phyloP scores from a whole-genome alignment of 1,139 yeast genomes.

The Candida sojae region DNA sequence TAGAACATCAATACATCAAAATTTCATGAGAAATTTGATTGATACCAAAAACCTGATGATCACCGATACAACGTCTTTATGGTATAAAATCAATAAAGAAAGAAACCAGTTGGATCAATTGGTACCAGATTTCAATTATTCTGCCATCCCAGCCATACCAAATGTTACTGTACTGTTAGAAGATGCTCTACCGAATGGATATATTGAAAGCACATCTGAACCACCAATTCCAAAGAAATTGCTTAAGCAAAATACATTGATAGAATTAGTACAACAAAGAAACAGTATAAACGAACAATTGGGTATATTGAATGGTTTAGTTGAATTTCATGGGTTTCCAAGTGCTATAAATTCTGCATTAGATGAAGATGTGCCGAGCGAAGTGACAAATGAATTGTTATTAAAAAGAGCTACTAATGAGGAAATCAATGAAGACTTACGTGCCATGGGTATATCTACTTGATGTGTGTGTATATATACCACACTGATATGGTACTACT shows the following conservation, averaged over 20 bases:
- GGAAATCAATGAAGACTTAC: conserved; percentile 64
- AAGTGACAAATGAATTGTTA: conserved; percentile 35
- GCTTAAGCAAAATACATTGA: conserved; percentile 37
- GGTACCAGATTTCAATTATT: conserved; percentile 45
- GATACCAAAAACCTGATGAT: conserved; percentile 70
- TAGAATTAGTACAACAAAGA: conserved; percentile 54
- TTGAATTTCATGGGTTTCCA: conserved; percentile 65
- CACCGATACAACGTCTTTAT: conserved; percentile 74
- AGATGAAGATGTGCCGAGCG: conserved; percentile 25
- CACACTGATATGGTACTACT: no score
- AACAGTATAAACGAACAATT: conserved; percentile 57
- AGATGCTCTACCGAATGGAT: conserved; percentile 8
- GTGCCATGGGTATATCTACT: conserved; percentile 46
- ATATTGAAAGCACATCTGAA: conserved; percentile 9
- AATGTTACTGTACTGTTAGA: conserved; percentile 18
- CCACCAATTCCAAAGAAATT: conserved; percentile 35
- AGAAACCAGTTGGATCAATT: conserved; percentile 80
- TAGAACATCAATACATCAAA: conserved; percentile 82
- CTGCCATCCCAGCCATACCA: conserved; percentile 37
- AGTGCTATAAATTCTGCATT: conserved; percentile 53
- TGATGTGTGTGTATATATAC: not conserved
- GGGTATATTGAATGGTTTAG: conserved; percentile 57
- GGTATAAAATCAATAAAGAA: conserved; percentile 93
- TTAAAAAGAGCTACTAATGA: conserved; percentile 57
- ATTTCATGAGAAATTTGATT: conserved; percentile 67